phyloP scores from a whole-genome alignment of 352 stramenopile genomes.

The Phytophthora crassamura region DNA sequence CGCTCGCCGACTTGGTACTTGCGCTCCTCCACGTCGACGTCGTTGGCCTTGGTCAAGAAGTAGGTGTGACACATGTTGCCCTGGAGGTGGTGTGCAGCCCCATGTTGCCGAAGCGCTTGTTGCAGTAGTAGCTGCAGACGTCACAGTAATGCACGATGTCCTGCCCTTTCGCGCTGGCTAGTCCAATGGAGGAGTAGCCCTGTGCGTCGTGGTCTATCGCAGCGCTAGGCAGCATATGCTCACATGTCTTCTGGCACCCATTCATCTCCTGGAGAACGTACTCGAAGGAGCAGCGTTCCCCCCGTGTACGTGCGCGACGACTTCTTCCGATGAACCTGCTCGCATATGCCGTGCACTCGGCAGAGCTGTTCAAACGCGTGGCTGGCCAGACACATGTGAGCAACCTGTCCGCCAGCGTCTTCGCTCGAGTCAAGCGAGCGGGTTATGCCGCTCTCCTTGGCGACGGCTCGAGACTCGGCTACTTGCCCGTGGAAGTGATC shows the following conservation, averaged over 20 bases:
- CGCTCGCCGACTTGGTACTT: conserved; percentile 37
- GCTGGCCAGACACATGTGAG: conserved; percentile 55
- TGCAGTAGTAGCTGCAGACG: conserved; percentile 69
- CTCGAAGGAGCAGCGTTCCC: conserved; percentile 50
- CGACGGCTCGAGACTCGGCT: conserved; percentile 1
- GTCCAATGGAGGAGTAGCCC: conserved; percentile 47
- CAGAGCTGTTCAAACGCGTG: conserved; percentile 58
- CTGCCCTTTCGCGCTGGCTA: conserved; percentile 2
- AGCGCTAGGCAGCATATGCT: conserved; percentile 34
- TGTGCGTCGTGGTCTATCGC: conserved; percentile 37
- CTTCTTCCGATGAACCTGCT: conserved; percentile 64
- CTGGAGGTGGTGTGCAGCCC: conserved; percentile 27
- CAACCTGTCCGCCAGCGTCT: background rate
- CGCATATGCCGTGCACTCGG: conserved; percentile 57
- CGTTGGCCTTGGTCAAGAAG: conserved; percentile 27
- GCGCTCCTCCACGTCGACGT: conserved; percentile 15
- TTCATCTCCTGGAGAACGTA: conserved; percentile 81
- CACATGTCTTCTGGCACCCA: conserved; percentile 59
- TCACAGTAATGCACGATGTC: conserved; percentile 59
- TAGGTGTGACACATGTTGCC: conserved; percentile 41
- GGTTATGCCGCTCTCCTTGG: conserved; percentile 17
- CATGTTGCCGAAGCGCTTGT: conserved; percentile 55
- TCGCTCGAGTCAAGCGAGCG: conserved; percentile 14
- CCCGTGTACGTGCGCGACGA: conserved; percentile 58
- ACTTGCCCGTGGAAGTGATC: conserved; percentile 60